A percentile compares a stretch with the other conserved stretches of the same genome.
Evolutionary conservation across 2,329 filamentous ascomycete genomes (phyloP).

Genomic region (Exophiala aquamarina): DNA sequence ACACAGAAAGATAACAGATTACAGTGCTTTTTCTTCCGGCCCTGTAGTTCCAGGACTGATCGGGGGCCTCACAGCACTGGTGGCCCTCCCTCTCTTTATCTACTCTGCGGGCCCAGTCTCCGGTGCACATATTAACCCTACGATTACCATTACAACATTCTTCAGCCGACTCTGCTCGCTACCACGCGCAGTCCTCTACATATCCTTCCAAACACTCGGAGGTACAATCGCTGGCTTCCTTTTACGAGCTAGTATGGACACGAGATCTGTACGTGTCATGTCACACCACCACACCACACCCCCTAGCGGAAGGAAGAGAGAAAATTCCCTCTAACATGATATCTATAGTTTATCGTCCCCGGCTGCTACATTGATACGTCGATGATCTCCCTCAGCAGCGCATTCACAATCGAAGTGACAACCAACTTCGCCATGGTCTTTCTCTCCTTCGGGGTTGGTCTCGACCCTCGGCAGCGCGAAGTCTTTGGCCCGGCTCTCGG

Average conservation of each 20-base stretch:
- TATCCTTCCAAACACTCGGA: constrained; percentile 47
- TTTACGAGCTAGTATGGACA: constrained; percentile 37
- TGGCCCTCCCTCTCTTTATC: constrained; percentile 51
- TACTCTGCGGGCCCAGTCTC: constrained; percentile 49
- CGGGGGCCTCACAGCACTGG: too few relatives aligned
- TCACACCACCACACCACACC: too few relatives aligned
- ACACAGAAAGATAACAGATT: too few relatives aligned
- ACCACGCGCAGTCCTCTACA: constrained; percentile 48
- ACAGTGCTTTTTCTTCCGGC: too few relatives aligned
- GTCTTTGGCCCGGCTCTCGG: constrained; percentile 49
- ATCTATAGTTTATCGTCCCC: constrained; percentile 39
- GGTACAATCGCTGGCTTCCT: constrained; percentile 46
- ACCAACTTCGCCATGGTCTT: constrained; percentile 21
- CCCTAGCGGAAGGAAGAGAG: too few relatives aligned
- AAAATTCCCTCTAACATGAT: too few relatives aligned
- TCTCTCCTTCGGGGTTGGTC: constrained; percentile 53
- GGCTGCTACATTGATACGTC: constrained; percentile 37
- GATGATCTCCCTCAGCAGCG: constrained; percentile 37
- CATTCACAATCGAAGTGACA: constrained; percentile 13
- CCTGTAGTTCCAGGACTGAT: too few relatives aligned
- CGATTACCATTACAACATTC: constrained; percentile 54
- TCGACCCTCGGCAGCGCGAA: constrained; percentile 52
- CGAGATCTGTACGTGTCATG: constrained; percentile 25
- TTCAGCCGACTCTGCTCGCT: constrained; percentile 51
- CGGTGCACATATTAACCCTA: constrained; percentile 54